A percentile compares a stretch with the other conserved stretches of the same genome.
Conservation (phyloP, 345 rosid species). For the Eucalyptus pauciflora region DNA sequence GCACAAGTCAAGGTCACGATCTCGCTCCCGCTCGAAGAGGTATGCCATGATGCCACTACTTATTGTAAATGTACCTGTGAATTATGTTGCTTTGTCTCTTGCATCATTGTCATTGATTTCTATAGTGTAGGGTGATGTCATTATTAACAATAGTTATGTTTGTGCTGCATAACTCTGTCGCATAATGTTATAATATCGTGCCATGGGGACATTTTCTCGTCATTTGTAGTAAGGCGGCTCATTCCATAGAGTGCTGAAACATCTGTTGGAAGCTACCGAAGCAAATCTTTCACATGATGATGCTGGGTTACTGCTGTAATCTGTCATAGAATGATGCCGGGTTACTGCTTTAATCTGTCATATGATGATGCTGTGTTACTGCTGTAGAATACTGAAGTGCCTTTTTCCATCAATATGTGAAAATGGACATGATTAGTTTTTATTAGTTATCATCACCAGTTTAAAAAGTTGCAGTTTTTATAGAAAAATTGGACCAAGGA, state of each 20-base stretch:
- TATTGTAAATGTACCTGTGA: background rate
- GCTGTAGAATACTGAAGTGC: background rate
- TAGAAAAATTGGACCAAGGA: background rate
- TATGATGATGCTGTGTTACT: background rate
- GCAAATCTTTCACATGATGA: background rate
- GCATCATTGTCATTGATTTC: background rate
- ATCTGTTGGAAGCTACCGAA: background rate
- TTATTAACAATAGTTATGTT: background rate
- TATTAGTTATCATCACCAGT: background rate
- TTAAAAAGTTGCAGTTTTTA: background rate
- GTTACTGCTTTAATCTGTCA: background rate
- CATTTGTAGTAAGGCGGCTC: background rate
- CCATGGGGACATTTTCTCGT: background rate
- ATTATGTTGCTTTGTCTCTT: background rate
- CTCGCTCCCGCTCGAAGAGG: conserved; percentile 90
- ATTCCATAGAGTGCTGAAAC: background rate
- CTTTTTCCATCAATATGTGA: background rate
- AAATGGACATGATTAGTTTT: background rate
- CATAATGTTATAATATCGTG: background rate
- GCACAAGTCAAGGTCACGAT: conserved; percentile 69
- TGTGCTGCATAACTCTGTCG: background rate
- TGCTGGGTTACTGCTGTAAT: background rate
- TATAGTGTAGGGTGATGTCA: background rate
- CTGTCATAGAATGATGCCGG: background rate
- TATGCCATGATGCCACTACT: background rate